Base-by-base conservation (phyloP, 495 filamentous ascomycete genomes). In the Chlorociboria aeruginascens region DNA sequence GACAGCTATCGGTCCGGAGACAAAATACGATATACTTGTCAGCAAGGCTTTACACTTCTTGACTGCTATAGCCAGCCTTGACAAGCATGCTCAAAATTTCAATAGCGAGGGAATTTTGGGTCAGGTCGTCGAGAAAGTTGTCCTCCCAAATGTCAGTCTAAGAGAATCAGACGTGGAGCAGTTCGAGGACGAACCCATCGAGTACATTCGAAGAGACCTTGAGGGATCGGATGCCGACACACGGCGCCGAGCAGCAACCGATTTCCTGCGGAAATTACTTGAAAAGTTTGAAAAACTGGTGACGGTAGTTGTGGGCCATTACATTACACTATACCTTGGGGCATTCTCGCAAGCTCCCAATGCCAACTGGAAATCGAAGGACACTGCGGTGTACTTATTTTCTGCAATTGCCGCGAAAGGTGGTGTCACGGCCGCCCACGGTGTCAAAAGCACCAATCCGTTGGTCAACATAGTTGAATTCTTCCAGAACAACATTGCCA, bases 121-220 rank as follows among this genome's bases (percentile, higher is more conserved):
- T 20, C 82, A 95, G 57, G 83, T 99, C 20, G 82, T 95, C 32
- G 86, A 96, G 63, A 93, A 93, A 66, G 93, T 96, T 25, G 81
- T 99, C 39, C 66, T 99, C 45, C 93, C 93, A 32, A 99, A 96
- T 53, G 78, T 97, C 44, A 80, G 78, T 10, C 72, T 99, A 17
- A 78, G 93, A 58, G 88, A 93, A 52, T 86, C 89, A 2, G 93
- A 99, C 49, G 79, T 94, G 50, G 93, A 99, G 61, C 71, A 94
- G 32, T 95, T 97, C 54, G 93, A 97, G 61, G 93, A 99, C 57
- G 93, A 99, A 62, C 93, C 93, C 3, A 96, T 99, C 61, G 93
- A 99, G 61, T 99, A 94, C 64, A 97, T 97, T 58, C 74, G 93
- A 44, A 79, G 88, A 51, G 90, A 99, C 62, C 73, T 99, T 12